Base-by-base conservation (phyloP, 805 yeast species). In the Nakazawaea ishiwadae region DNA sequence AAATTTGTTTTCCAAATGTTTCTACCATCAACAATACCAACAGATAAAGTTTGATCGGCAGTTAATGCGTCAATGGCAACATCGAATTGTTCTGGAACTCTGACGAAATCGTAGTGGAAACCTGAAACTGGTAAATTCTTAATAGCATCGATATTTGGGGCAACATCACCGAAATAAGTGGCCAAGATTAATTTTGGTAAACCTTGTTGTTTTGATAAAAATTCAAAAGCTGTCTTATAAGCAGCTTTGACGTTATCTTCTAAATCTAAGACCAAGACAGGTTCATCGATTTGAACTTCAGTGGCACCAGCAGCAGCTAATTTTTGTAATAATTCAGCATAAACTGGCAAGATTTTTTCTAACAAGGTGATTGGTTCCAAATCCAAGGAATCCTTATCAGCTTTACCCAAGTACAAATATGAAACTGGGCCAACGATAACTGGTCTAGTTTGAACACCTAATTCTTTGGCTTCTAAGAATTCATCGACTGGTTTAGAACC, bases 1-100 rank as follows among this genome's bases (percentile, higher is more conserved):
- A 84, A 87, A 77, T 93, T 84, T 68, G 95, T 84, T 81, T 93
- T 93, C 99, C 99, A 93, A 73, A 93, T 88, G 83, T 93, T 93
- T 81, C 99, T 89, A 73, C 99, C 99, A 61, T 89, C 95, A 60
- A 93, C 90, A 58, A 93, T 79, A 87, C 99, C 99, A 53, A 84
- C 96, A 48, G 98, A 91, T 62, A 93, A 75, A 50, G 75, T 71
- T 76, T 93, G 96, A 52, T 79, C 70, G 50, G 71, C 77, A 52
- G 74, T 63, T 46, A 91, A 69, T 59, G 84, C 72, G 45, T 76
- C 70, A 47, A 77, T 69, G 56, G 86, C 95, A 44, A 79, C 86
- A 45, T 87, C 91, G 53, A 93, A 80, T 78, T 93, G 99, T 68
- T 87, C 96, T 60, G 98, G 96, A 55, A 79, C 84, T 77, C 97